A percentile compares a stretch with the other conserved stretches of the same genome.
Conservation (phyloP, 2,329 filamentous ascomycete genomes). For the Colletotrichum lindemuthianum region DNA sequence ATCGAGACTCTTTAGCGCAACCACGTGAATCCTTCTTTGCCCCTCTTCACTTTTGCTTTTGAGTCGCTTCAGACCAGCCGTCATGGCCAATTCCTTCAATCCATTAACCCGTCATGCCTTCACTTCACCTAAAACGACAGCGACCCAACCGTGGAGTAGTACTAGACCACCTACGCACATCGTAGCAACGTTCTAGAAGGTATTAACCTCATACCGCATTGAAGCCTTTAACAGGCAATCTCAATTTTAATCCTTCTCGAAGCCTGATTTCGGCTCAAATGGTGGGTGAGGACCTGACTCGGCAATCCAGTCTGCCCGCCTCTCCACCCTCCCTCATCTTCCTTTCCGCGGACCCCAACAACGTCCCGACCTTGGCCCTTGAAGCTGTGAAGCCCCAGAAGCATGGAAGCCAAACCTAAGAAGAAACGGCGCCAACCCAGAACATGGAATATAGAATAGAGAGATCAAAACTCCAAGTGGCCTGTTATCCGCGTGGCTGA, state of each 20-base stretch:
- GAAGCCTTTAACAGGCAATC: not conserved
- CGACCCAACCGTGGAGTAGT: not conserved
- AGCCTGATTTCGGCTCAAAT: no score
- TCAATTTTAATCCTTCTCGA: not conserved
- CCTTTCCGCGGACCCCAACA: no score
- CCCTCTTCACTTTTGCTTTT: not conserved
- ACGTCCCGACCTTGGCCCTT: not conserved
- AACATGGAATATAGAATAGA: not conserved
- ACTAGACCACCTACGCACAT: not conserved
- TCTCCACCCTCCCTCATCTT: slow-evolving; percentile 1
- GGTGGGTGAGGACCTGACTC: slow-evolving; percentile 1
- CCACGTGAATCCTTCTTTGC: not conserved
- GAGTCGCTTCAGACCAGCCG: slow-evolving; percentile 6
- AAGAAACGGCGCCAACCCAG: not conserved
- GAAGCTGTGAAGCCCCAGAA: not conserved
- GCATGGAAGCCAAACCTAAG: not conserved
- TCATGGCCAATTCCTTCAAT: not conserved
- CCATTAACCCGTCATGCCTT: not conserved
- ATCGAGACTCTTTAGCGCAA: slow-evolving; percentile 8
- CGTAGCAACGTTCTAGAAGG: slow-evolving; percentile 7
- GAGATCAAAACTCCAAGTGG: slow-evolving; percentile 4
- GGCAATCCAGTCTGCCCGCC: slow-evolving; percentile 2
- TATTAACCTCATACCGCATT: not conserved
- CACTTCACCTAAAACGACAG: not conserved
- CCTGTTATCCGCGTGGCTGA: slow-evolving; percentile 18